Conservation (phyloP, 441 rosid genomes). For the Manihot esculenta region DNA sequence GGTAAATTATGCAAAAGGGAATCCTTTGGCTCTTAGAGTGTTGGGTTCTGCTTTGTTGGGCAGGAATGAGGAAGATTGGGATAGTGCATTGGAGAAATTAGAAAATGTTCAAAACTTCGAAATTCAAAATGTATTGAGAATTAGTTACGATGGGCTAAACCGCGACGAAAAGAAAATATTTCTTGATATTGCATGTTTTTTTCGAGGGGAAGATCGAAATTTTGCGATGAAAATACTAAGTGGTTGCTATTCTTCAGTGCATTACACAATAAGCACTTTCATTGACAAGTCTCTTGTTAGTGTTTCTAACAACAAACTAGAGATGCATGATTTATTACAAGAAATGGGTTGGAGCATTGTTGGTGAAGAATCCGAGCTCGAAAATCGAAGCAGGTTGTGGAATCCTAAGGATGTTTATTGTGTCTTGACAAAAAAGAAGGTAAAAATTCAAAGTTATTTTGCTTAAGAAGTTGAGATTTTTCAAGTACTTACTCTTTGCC, state of each 20-base stretch:
- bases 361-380: neutral
- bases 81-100: neutral
- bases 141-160: neutral
- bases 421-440: neutral
- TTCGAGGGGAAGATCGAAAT: neutral
- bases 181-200: slow-evolving; percentile 5
- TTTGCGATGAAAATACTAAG: neutral
- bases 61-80: neutral
- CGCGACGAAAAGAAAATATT: neutral
- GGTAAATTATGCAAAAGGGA: neutral
- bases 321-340: slow-evolving; percentile 1
- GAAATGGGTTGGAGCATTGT: neutral
- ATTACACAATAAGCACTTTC: neutral
- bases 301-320: neutral
- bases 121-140: neutral
- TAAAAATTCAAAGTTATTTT: neutral
- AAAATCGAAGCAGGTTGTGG: neutral
- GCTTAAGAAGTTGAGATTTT: too few species aligned
- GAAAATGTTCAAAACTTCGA: neutral
- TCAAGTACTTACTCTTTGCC: too few species aligned
- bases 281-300: neutral
- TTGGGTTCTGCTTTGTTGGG: neutral
- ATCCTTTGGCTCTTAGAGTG: neutral
- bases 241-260: neutral
- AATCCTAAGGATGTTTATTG: neutral